Evolutionary conservation across 2,329 filamentous ascomycete species (phyloP), one percentile per base, ranked within the genome.

Genomic region (Claviceps africana): DNA sequence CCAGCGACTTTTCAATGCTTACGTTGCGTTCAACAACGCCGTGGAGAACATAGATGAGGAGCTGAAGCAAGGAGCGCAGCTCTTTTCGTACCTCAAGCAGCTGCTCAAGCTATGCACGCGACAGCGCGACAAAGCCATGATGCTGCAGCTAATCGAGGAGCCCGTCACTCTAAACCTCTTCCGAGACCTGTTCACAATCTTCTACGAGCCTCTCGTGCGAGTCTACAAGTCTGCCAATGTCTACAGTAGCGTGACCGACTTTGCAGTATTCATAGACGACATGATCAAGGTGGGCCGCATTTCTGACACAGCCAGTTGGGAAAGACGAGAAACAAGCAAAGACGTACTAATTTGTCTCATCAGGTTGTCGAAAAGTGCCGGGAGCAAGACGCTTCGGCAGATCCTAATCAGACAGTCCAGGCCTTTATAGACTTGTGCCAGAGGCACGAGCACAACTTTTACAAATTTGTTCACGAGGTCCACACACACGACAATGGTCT

Each of bases 161-260:
- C 88, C 93, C 0, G 90, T 91, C n/a, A 97, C 93, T 0, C 75
- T 98, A n/a, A 86, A 94, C 64, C 77, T 98, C 30, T 93, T 98
- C 77, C 82, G 89, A 47, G 93, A 98, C 62, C 77, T 98, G 25
- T 97, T 98, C 67, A 95, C 89, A 35, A 97, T 98, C 64, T 98
- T 98, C 72, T 98, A 98, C 69, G 93, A 98, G 65, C 93, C 93
- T 0, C 81, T 98, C 22, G 88, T 98, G 17, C 81, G 93, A 47
- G 93, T 98, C 0, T 98, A 98, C 76, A 98, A 97, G 70, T 95
- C 90, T 21, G 93, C 93, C 57, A 98, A 97, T 61, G 91, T 98
- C 28, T 97, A 97, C 75, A 93, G 83, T 72, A 94, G 87, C 64
- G 91, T 98, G 55, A 97, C 91, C 0, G 93, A 98, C 67, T 97